Evolutionary conservation across 768 basidiomycete genomes (phyloP).

Genomic region (Cystofilobasidium bisporidii): DNA sequence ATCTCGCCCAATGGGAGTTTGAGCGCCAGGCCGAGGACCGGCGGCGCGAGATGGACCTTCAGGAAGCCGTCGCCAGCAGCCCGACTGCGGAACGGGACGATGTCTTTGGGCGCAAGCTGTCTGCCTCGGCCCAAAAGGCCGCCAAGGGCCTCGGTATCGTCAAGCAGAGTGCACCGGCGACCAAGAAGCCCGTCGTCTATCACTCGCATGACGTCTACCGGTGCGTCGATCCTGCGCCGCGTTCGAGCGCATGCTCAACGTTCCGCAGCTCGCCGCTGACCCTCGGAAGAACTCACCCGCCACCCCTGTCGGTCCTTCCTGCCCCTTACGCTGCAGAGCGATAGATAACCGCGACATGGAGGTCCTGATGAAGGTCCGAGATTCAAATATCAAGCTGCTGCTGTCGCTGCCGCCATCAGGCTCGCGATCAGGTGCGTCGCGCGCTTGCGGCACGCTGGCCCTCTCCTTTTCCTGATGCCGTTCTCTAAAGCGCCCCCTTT

Average conservation of each 20-base stretch:
- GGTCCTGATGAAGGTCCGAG: constrained; percentile 70
- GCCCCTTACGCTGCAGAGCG: constrained; percentile 44
- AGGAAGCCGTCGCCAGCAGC: background rate
- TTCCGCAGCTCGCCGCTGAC: no score
- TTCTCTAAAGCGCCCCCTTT: background rate
- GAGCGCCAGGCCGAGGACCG: constrained; percentile 10
- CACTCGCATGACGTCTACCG: constrained; percentile 16
- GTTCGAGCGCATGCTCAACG: no score
- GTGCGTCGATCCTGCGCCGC: no score
- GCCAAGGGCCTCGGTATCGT: background rate
- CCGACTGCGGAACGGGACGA: constrained; percentile 6
- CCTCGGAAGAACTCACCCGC: no score
- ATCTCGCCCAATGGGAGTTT: constrained; percentile 15
- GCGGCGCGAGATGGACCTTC: background rate
- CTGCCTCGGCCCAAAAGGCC: background rate
- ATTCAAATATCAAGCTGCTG: constrained; percentile 51
- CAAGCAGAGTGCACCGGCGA: background rate
- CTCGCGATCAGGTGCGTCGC: background rate
- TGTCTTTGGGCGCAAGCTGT: background rate
- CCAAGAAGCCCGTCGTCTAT: constrained; percentile 2
- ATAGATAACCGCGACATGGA: constrained; percentile 74
- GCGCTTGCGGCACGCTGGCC: background rate
- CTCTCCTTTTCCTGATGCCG: no score
- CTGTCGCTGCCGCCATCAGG: constrained; percentile 35
- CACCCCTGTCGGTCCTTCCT: background rate